These are phyloP conservation scores for Claviceps sp. DNA, from an alignment of 2,329 filamentous ascomycete species.

Conservation along the genomic window DNA sequence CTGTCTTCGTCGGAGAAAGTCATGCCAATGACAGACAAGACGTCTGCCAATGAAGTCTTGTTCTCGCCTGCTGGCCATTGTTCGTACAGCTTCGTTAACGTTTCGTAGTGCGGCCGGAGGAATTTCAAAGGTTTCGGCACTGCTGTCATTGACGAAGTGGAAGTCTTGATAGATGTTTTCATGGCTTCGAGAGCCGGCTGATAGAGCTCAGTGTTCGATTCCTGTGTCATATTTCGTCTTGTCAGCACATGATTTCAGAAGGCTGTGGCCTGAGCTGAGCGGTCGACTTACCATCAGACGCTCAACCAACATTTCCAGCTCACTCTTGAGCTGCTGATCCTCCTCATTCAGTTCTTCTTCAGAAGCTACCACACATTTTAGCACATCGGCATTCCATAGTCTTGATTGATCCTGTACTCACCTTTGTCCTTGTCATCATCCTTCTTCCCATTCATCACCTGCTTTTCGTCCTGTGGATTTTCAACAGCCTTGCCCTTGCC, in stretches of 20 bases:
- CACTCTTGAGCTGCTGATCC: constrained; percentile 94
- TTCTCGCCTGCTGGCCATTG: constrained; percentile 74
- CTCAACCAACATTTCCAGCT: constrained; percentile 96
- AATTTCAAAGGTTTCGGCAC: constrained; percentile 98
- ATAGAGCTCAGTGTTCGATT: constrained; percentile 77
- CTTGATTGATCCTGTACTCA: constrained; percentile 18
- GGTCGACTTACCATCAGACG: constrained; percentile 58
- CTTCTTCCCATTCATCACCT: constrained; percentile 60
- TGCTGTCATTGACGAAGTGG: constrained; percentile 97
- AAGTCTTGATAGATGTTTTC: constrained; percentile 98
- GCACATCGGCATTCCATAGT: constrained; percentile 7
- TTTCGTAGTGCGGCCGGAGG: constrained; percentile 89
- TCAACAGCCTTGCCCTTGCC: constrained; percentile 88
- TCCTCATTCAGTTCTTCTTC: constrained; percentile 92
- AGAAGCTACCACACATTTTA: constrained; percentile 19
- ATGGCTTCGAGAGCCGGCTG: constrained; percentile 88
- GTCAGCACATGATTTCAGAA: neutral
- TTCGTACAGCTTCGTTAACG: constrained; percentile 76
- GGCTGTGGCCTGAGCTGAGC: neutral
- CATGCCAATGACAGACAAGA: constrained; percentile 95
- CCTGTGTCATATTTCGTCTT: constrained; percentile 36
- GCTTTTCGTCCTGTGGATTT: constrained; percentile 56
- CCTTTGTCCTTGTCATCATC: constrained; percentile 50
- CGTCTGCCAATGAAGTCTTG: constrained; percentile 85
- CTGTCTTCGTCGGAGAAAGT: constrained; percentile 95